phyloP scores from a whole-genome alignment of 139 green algal genomes.

The Chlamydomonas schloesseri region DNA sequence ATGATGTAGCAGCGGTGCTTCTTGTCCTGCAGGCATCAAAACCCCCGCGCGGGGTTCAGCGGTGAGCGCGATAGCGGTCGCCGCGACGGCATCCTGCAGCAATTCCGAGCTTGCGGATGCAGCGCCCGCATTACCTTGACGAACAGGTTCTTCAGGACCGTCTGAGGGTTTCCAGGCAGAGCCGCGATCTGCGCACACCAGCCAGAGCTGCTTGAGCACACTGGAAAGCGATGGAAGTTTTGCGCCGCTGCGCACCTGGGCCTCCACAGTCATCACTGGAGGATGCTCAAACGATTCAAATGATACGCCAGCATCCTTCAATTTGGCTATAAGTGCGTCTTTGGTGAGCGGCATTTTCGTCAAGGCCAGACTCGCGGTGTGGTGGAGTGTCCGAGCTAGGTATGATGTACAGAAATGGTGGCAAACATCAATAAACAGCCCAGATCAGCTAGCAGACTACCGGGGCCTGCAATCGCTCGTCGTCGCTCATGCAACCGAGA shows the following conservation, averaged over 20 bases:
- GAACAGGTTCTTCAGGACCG: slow-evolving; percentile 57
- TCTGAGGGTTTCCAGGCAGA: slow-evolving; percentile 24
- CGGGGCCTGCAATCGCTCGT: no score
- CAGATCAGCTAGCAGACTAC: no score
- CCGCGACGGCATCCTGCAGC: no score
- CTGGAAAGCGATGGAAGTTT: background rate
- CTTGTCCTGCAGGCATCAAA: slow-evolving; percentile 72
- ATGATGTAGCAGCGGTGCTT: slow-evolving; percentile 77
- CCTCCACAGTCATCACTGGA: slow-evolving; percentile 47
- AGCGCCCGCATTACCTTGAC: slow-evolving; percentile 34
- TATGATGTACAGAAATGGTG: no score
- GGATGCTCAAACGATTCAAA: slow-evolving; percentile 44
- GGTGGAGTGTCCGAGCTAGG: no score
- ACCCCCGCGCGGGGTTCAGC: background rate
- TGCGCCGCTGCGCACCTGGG: slow-evolving; percentile 35
- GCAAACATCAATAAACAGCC: no score
- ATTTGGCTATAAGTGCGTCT: slow-evolving; percentile 40
- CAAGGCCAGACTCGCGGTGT: no score
- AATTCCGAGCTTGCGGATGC: no score
- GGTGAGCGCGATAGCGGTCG: no score
- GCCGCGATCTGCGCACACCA: slow-evolving; percentile 23
- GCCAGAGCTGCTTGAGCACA: no score
- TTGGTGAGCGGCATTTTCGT: slow-evolving; percentile 30
- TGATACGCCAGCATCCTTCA: slow-evolving; percentile 12
- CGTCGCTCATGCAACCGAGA: no score